Evolutionary conservation across 768 basidiomycete genomes (phyloP), one percentile per base, ranked within the genome.

Genomic region (Russula sp.): DNA sequence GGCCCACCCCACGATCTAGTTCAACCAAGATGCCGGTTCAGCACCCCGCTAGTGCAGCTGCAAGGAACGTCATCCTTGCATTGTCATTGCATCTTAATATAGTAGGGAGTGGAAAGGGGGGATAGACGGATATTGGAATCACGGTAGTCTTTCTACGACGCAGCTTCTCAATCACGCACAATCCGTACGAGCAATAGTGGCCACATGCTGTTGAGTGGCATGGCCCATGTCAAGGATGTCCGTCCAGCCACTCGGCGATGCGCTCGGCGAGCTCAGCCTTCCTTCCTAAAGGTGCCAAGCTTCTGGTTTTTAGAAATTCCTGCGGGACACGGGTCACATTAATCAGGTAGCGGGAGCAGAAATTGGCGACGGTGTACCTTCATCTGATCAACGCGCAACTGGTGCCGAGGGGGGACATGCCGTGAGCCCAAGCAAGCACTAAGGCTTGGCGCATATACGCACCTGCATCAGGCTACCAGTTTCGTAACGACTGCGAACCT

Each of bases 371-470:
- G n/a, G 64, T 78, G 61, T 65, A 88, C 89, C 82, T 88, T 91
- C 53, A 93, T 77, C 69, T 90, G 87, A 73, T 88, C 87, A 65
- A 90, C 86, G 18, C 83, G 84, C 66, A 91, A 77, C 90, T 92
- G 62, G 65, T 59, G 20, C 50, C 55, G 32, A 16, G 34, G 48
- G 22, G 48, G 37, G 50, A 6, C 35, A 37, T 27, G 9, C 47
- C n/a, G 20, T 42, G 27, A 60, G 34, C 3, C 27, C 16, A 66
- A 62, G 27, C 37, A 66, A 62, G 61, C 51, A 35, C 53, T 52
- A 37, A 32, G 35, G 31, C 27, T 55, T 57, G 34, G 44, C 39
- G 34, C 52, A 59, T 49, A 20, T 56, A 61, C 68, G 51, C 71
- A 91, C 91, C 80, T 93, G 96, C 57, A 65, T 75, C 48, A 94